phyloP scores from a whole-genome alignment of 257 asterid species.

The Solanum commersonii region DNA sequence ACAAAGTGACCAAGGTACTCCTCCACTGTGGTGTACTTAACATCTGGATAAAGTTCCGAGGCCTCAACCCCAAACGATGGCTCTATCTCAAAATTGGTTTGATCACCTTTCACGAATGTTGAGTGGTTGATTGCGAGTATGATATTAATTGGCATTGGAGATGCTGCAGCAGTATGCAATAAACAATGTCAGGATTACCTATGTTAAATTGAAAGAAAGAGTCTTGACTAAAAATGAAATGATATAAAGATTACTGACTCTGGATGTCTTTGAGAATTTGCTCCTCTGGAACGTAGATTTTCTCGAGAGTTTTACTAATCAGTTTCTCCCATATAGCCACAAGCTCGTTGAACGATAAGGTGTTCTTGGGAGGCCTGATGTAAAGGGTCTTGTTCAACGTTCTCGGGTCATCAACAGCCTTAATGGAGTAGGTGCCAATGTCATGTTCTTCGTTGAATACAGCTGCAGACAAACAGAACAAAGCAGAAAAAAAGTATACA shows the following conservation, averaged over 20 bases:
- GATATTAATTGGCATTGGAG: slow-evolving; percentile 38
- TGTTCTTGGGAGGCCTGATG: slow-evolving; percentile 47
- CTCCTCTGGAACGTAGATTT: slow-evolving; percentile 39
- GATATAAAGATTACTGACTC: slow-evolving; percentile 13
- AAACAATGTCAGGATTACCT: neutral
- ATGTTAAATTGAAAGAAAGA: neutral
- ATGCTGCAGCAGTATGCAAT: slow-evolving; percentile 17
- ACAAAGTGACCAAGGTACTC: slow-evolving; percentile 36
- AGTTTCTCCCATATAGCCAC: slow-evolving; percentile 70
- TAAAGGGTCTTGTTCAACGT: slow-evolving; percentile 55
- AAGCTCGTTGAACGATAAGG: slow-evolving; percentile 42
- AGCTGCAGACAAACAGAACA: slow-evolving; percentile 19
- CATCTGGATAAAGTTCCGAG: slow-evolving; percentile 58
- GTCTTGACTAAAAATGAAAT: neutral
- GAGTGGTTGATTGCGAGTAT: slow-evolving; percentile 36
- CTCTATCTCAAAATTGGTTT: slow-evolving; percentile 46
- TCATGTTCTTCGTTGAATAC: slow-evolving; percentile 58
- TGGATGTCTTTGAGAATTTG: slow-evolving; percentile 42
- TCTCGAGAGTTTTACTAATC: slow-evolving; percentile 59
- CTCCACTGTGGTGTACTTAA: slow-evolving; percentile 53
- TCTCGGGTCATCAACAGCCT: slow-evolving; percentile 60
- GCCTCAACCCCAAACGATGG: slow-evolving; percentile 61
- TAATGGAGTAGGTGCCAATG: slow-evolving; percentile 48
- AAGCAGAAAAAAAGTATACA: no score
- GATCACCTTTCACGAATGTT: slow-evolving; percentile 44